phyloP scores from a whole-genome alignment of 495 filamentous ascomycete species.

The Clohesyomyces aquaticus region DNA sequence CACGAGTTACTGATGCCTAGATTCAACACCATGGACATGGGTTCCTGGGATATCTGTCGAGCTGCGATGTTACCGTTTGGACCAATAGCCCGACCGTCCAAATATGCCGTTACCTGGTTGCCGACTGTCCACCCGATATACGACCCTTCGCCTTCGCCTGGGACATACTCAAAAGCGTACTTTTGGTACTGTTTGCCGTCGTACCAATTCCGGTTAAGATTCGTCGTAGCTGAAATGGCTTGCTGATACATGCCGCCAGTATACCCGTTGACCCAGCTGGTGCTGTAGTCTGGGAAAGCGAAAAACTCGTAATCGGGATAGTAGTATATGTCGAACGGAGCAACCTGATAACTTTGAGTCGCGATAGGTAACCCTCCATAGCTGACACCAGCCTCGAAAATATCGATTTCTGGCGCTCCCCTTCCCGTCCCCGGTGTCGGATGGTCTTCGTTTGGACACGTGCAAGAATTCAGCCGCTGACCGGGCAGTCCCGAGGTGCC shows the following conservation, averaged over 20 bases:
- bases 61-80: conserved; percentile 77
- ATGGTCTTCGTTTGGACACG: conserved; percentile 68
- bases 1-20: conserved; percentile 73
- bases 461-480: conserved; percentile 73
- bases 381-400: conserved; percentile 68
- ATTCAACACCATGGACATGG: conserved; percentile 71
- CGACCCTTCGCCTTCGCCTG: conserved; percentile 60
- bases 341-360: conserved; percentile 70
- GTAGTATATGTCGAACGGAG: conserved; percentile 78
- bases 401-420: conserved; percentile 79
- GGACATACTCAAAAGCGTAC: conserved; percentile 71
- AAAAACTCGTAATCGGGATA: conserved; percentile 62
- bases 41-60: conserved; percentile 69
- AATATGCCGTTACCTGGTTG: conserved; percentile 65
- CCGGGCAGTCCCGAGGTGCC: conserved; percentile 71
- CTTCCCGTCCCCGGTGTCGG: conserved; percentile 70
- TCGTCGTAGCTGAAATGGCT: conserved; percentile 71
- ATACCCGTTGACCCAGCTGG: conserved; percentile 68
- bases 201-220: conserved; percentile 77
- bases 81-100: conserved; percentile 67
- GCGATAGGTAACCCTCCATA: conserved; percentile 56
- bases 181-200: conserved; percentile 71
- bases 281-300: conserved; percentile 61
- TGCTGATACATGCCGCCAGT: conserved; percentile 72
- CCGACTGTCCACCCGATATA: conserved; percentile 72